Evolutionary conservation across 768 basidiomycete genomes (phyloP).

Genomic region (Russula compacta): DNA sequence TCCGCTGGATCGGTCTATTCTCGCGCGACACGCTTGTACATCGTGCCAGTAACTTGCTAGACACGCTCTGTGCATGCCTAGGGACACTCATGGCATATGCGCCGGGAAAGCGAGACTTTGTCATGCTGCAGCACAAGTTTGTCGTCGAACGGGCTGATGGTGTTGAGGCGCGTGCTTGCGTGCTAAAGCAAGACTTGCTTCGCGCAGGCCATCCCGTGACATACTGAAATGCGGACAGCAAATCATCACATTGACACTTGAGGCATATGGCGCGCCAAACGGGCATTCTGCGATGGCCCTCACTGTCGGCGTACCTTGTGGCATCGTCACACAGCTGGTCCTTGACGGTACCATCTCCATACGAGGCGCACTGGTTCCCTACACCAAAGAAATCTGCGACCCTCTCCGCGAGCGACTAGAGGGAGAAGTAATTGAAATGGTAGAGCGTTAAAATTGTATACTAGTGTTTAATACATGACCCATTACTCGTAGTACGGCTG

Average conservation of each 20-base stretch:
- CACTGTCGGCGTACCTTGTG: constrained; percentile 89
- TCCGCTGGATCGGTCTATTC: constrained; percentile 92
- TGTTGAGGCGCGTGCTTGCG: constrained; percentile 37
- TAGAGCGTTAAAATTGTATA: too few relatives aligned
- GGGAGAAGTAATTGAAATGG: constrained; percentile 62
- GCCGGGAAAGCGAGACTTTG: constrained; percentile 84
- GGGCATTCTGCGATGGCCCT: constrained; percentile 88
- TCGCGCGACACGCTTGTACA: constrained; percentile 53
- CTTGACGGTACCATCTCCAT: constrained; percentile 75
- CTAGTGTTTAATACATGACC: too few relatives aligned
- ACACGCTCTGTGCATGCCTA: constrained; percentile 85
- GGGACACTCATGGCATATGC: constrained; percentile 92
- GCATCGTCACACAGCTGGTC: constrained; percentile 86
- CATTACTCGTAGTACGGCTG: too few relatives aligned
- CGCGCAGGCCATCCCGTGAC: not conserved
- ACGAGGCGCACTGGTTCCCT: constrained; percentile 80
- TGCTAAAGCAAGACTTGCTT: not conserved
- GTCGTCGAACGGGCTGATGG: constrained; percentile 86
- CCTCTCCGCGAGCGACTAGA: constrained; percentile 60
- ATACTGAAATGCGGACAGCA: constrained; percentile 36
- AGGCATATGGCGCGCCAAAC: constrained; percentile 71
- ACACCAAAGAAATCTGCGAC: constrained; percentile 77
- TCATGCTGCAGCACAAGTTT: constrained; percentile 99
- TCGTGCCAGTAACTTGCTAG: constrained; percentile 71
- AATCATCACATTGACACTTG: constrained; percentile 87